Base-by-base conservation (phyloP, 1,139 yeast species). In the Saccharomyces uvarum region DNA sequence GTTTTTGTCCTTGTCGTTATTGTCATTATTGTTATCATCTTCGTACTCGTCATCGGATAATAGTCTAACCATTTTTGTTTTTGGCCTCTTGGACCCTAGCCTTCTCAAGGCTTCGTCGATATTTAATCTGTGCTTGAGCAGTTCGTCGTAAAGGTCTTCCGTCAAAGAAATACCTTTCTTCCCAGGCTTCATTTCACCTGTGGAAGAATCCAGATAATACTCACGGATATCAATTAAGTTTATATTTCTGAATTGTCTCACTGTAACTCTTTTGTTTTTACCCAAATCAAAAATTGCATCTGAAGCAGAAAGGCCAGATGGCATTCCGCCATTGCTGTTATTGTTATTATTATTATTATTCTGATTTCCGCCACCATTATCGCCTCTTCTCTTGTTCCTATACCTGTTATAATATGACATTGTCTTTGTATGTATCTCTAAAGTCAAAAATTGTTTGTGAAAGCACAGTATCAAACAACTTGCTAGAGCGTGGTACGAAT, bases 131-230 rank as follows among this genome's bases (percentile, higher is more conserved):
- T 77, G 73, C 33, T 75, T 79, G 53, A 83, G 61, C 48, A 89
- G 70, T 54, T 73, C 76, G 50, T 72, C 73, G 87, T 95, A 89
- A 38, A 79, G 77, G 19, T 83, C 95, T 61, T 78, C 83, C 0
- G 90, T 84, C 55, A 89, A 71, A 0, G 96, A 82, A 27, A 89
- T 87, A 0, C 97, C 96, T 75, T 89, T 89, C 65, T 83, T 84
- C 0, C 95, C 95, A 0, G 97, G 97, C 59, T 75, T 76, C 71
- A 80, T 75, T 57, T 81, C 84, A 13, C 81, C 79, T 11, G 81
- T 76, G 2, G 76, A 77, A 52, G 80, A 78, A 62, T 83, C 89
- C 55, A 77, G 70, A 70, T 87, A 89, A 71, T 76, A 88, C 69
- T 90, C 96, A 55, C 97, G 78, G 54, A 89, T 86, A 63, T 89